These are phyloP conservation scores for Persicaria maculosa DNA, from an alignment of 148 eudicot species.

Conservation along the genomic window DNA sequence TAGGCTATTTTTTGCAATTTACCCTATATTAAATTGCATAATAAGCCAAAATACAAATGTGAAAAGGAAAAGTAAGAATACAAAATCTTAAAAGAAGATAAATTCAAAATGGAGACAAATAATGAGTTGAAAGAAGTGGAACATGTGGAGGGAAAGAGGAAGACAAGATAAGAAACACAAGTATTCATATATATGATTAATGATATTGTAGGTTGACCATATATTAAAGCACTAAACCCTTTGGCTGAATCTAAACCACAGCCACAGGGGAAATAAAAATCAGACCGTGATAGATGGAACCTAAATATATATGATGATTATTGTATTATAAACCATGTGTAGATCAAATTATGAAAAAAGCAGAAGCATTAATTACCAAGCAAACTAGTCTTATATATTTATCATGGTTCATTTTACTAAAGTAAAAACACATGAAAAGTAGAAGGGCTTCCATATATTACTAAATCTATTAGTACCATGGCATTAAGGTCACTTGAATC, in stretches of 20 bases:
- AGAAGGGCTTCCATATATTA: neutral
- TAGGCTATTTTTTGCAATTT: too few relatives aligned
- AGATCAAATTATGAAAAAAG: neutral
- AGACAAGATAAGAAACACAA: conserved; percentile 1
- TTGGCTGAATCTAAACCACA: conserved; percentile 2
- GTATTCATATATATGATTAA: neutral
- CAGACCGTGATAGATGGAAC: neutral
- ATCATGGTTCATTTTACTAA: neutral
- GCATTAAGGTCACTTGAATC: neutral
- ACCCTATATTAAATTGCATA: conserved; percentile 1
- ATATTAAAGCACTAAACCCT: neutral
- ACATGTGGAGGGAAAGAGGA: neutral
- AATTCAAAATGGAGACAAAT: neutral
- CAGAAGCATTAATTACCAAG: neutral
- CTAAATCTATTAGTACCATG: neutral
- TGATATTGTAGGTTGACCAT: conserved; percentile 13
- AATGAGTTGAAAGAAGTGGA: neutral
- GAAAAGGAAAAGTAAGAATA: neutral
- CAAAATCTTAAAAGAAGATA: neutral
- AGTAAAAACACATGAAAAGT: neutral
- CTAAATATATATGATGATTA: neutral
- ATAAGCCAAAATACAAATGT: neutral
- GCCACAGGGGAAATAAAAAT: conserved; percentile 1
- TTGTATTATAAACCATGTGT: neutral
- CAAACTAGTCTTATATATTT: neutral